Conservation (phyloP, 331 rosid species). For the Spiraea crenata region DNA sequence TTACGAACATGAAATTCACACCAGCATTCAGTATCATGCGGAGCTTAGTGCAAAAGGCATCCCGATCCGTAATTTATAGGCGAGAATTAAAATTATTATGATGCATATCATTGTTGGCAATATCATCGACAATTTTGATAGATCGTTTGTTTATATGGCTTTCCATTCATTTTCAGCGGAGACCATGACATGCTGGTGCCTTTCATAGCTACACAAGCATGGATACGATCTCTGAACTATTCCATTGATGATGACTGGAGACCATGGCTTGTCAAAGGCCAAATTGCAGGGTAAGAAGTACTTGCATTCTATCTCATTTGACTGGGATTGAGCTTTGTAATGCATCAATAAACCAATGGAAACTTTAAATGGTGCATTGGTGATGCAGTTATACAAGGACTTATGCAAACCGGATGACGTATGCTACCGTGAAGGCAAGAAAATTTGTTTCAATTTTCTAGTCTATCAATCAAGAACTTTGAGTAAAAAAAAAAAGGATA, state of each 20-base stretch:
- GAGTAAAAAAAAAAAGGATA: too few species aligned
- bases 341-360: background rate
- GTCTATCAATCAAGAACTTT: background rate
- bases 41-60: conserved; percentile 29
- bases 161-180: conserved; percentile 39
- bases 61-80: conserved; percentile 33
- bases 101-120: too few species aligned
- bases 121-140: too few species aligned
- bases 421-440: conserved; percentile 75
- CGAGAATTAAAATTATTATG: background rate
- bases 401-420: conserved; percentile 61
- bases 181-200: conserved; percentile 49
- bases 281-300: conserved; percentile 55
- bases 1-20: conserved; percentile 8
- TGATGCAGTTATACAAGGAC: conserved; percentile 49
- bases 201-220: conserved; percentile 55
- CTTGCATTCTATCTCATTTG: background rate
- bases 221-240: conserved; percentile 58
- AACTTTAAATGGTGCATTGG: background rate
- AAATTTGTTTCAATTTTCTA: background rate
- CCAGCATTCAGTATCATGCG: conserved; percentile 20
- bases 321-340: background rate
- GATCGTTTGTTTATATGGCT: background rate
- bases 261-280: conserved; percentile 47
- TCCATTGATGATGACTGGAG: conserved; percentile 75